Base-by-base conservation (phyloP, 140 eudicot genomes). In the Ambrosia hybrid region DNA sequence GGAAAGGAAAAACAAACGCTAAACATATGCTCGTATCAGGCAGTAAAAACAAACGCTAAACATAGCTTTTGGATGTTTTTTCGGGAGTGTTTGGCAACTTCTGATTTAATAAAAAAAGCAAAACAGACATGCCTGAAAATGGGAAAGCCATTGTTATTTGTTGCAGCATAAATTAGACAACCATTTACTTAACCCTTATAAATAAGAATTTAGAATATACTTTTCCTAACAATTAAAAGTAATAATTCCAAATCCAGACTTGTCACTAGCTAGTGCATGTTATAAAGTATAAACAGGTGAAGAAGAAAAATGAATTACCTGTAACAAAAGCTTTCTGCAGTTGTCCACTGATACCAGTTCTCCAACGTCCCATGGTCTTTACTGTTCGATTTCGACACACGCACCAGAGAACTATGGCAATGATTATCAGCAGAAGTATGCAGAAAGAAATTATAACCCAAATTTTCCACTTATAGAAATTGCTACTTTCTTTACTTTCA, bases 301-400 rank as follows among this genome's bases (percentile, higher is more conserved):
- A 43, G 15, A 62, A 11, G 10, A 60, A 51, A 34, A 9, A 43
- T 3, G 55, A 51, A 17, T 75, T 78, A 87, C 98, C 98, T 7
- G 93, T 91, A 53, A 95, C 79, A 80, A 95, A 91, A 57, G 99
- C 99, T 78, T 95, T 88, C 74, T 95, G 99, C 83, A 95, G 75
- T 73, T 95, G 99, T 33, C 95, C 97, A 77, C 95, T 95, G 58
- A 95, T 73, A 73, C 97, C 99, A 56, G 87, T 86, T 85, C 86
- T 91, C 96, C 96, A 95, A 69, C 97, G 96, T 65, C 83, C 84
- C 7, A 86, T 85, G 8, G 85, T 75, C 57, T 26, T 83, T 15
- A 80, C 89, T 14, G 85, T 87, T 62, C 78, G 85, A 57, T 78
- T 81, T 71, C 86, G 79, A 57, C 76, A 83, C 15, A 86, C 62